Conservation (phyloP, 2,329 filamentous ascomycete species). For the Pseudocercospora fijiensis region DNA sequence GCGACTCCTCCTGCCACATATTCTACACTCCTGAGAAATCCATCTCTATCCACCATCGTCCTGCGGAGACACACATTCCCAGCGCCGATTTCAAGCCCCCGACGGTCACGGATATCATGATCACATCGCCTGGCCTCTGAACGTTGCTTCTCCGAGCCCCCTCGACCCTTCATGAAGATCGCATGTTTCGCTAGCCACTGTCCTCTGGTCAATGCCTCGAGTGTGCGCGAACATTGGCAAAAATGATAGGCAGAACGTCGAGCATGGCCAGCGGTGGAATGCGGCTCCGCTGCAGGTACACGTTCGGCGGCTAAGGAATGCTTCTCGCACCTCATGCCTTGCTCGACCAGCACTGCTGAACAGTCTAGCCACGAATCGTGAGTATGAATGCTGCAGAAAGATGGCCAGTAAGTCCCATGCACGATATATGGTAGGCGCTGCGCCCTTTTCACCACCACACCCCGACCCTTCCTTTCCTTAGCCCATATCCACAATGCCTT, state of each 20-base stretch:
- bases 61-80: not conserved
- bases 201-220: not conserved
- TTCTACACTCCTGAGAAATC: not conserved
- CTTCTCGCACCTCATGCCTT: constrained; percentile 16
- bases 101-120: not conserved
- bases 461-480: constrained; percentile 3
- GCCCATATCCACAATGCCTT: constrained; percentile 18
- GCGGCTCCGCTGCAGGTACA: constrained; percentile 8
- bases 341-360: constrained; percentile 13
- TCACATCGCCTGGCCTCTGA: not conserved
- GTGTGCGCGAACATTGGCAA: not conserved
- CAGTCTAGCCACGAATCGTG: constrained; percentile 13
- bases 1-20: not conserved
- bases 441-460: not conserved
- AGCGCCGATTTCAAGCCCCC: not conserved
- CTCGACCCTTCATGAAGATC: constrained; percentile 2
- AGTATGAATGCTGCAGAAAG: constrained; percentile 12
- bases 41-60: not conserved
- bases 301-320: constrained; percentile 19
- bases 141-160: not conserved
- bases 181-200: constrained; percentile 7
- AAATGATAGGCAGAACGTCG: not conserved
- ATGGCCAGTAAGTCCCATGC: constrained; percentile 13
- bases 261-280: constrained; percentile 19
- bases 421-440: constrained; percentile 15